Percentiles rank a stretch among this genome's conserved stretches.
Evolutionary conservation across 2,329 filamentous ascomycete genomes (phyloP).

Genomic region (Cercospora citrullina): DNA sequence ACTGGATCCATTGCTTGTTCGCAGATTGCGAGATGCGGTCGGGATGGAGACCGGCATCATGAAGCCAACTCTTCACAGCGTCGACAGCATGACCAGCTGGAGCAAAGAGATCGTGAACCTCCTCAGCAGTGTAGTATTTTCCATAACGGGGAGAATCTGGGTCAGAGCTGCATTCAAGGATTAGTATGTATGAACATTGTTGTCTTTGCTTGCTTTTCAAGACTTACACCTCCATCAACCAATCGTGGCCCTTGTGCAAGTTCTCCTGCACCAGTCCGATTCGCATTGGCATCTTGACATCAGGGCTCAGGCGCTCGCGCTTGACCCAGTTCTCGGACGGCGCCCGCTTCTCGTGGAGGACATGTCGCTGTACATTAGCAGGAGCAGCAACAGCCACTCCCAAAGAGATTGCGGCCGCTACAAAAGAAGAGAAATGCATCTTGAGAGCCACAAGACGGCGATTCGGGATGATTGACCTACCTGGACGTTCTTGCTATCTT

Average conservation of each 20-base stretch:
- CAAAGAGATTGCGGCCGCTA: conserved; percentile 17
- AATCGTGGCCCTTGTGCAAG: conserved; percentile 25
- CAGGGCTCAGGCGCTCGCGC: conserved; percentile 35
- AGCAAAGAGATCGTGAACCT: conserved; percentile 47
- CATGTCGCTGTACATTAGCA: conserved; percentile 37
- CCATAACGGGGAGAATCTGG: conserved; percentile 40
- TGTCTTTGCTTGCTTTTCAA: neutral
- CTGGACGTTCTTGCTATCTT: neutral
- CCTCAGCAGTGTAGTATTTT: conserved; percentile 42
- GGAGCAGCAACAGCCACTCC: conserved; percentile 23
- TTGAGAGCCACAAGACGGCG: conserved; percentile 14
- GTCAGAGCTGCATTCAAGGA: conserved; percentile 16
- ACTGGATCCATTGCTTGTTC: conserved; percentile 45
- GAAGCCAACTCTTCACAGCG: conserved; percentile 44
- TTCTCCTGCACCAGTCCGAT: conserved; percentile 30
- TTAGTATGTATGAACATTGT: neutral
- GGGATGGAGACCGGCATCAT: conserved; percentile 36
- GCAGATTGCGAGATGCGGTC: conserved; percentile 39
- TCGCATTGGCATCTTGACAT: conserved; percentile 33
- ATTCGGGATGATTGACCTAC: neutral
- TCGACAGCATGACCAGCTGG: conserved; percentile 39
- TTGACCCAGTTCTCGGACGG: conserved; percentile 43
- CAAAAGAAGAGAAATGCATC: conserved; percentile 26
- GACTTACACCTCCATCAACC: conserved; percentile 25
- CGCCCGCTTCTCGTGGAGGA: conserved; percentile 47